Percentiles rank a stretch among this genome's conserved stretches.
Conservation (phyloP, 2,329 filamentous ascomycete genomes). For the Eutypa lata region DNA sequence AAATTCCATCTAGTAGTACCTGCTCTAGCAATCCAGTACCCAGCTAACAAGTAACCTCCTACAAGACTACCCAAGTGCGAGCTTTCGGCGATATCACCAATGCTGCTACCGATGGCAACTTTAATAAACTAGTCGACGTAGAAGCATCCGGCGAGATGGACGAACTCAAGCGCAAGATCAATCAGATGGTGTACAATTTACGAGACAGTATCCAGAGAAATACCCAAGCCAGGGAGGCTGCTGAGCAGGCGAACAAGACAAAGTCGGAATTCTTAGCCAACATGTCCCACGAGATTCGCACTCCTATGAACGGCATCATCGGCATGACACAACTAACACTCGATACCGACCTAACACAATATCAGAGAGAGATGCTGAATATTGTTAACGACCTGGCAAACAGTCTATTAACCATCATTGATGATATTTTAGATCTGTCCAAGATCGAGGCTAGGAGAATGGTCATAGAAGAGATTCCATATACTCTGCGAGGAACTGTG, state of each 20-base stretch:
- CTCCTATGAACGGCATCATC: slow-evolving; percentile 96
- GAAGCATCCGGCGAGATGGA: slow-evolving; percentile 99
- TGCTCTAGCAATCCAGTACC: not conserved
- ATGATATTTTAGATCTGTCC: slow-evolving; percentile 72
- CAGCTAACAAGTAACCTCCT: slow-evolving; percentile 23
- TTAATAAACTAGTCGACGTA: slow-evolving; percentile 93
- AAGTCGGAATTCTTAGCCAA: slow-evolving; percentile 98
- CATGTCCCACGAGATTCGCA: slow-evolving; percentile 98
- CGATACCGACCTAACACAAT: slow-evolving; percentile 90
- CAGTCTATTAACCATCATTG: slow-evolving; percentile 94
- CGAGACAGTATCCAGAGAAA: slow-evolving; percentile 96
- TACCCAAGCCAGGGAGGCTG: slow-evolving; percentile 90
- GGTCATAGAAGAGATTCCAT: slow-evolving; percentile 97
- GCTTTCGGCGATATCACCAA: slow-evolving; percentile 99
- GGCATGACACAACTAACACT: slow-evolving; percentile 96
- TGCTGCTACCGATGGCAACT: slow-evolving; percentile 92
- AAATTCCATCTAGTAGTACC: not conserved
- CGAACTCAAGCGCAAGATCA: slow-evolving; percentile 98
- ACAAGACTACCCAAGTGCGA: slow-evolving; percentile 89
- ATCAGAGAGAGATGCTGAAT: slow-evolving; percentile 97
- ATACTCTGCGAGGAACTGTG: slow-evolving; percentile 88
- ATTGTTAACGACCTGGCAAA: slow-evolving; percentile 97
- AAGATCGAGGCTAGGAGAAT: slow-evolving; percentile 94
- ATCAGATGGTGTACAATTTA: slow-evolving; percentile 96
- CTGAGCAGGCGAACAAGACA: slow-evolving; percentile 94